Percentiles rank a stretch among this genome's conserved stretches.
phyloP scores from a whole-genome alignment of 2,329 filamentous ascomycete species.

The Monilinia fructigena region DNA sequence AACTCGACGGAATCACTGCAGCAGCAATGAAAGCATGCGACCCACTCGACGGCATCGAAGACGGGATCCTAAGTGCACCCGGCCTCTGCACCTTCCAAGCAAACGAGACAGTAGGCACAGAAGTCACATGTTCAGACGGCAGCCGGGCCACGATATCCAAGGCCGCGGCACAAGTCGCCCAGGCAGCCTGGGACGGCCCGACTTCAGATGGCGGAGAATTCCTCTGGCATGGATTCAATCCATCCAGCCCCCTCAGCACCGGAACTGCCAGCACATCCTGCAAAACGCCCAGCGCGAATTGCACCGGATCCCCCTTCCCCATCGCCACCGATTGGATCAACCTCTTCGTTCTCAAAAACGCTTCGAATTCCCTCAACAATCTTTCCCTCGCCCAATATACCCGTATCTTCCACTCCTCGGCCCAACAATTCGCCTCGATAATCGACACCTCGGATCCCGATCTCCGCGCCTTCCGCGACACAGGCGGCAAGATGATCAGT shows the following conservation, averaged over 20 bases:
- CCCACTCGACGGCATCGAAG: slow-evolving; percentile 47
- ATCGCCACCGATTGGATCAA: slow-evolving; percentile 41
- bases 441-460: slow-evolving; percentile 28
- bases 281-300: not conserved
- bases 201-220: not conserved
- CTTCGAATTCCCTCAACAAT: slow-evolving; percentile 29
- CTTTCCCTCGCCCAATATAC: slow-evolving; percentile 3
- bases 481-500: slow-evolving; percentile 28
- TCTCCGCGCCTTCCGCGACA: slow-evolving; percentile 22
- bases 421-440: slow-evolving; percentile 23
- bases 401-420: slow-evolving; percentile 4
- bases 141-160: not conserved
- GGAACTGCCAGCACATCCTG: not conserved
- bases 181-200: slow-evolving; percentile 5
- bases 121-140: not conserved
- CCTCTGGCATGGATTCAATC: not conserved
- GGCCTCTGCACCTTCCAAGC: slow-evolving; percentile 38
- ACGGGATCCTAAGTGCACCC: slow-evolving; percentile 46
- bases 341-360: slow-evolving; percentile 40
- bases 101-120: not conserved
- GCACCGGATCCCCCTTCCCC: slow-evolving; percentile 34
- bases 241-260: not conserved
- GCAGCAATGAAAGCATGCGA: slow-evolving; percentile 52
- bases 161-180: not conserved
- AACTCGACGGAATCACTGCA: not conserved